Evolutionary conservation across 1,284 basidiomycete species (phyloP).

Genomic region (Vanrija sp.): DNA sequence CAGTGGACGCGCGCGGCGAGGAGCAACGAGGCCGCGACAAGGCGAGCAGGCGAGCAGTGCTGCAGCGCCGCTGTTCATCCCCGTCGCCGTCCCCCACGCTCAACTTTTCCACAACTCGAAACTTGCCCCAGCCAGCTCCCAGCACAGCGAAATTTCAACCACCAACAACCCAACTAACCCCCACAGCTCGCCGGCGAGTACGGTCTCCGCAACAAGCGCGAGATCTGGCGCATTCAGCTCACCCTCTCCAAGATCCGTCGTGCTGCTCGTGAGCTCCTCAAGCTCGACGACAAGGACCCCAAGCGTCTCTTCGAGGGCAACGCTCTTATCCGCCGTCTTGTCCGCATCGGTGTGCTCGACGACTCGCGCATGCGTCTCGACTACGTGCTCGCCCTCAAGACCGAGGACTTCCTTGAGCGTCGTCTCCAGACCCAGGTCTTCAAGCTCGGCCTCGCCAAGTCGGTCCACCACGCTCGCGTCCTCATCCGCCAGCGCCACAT

Average conservation of each 20-base stretch:
- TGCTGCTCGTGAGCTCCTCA: conserved; percentile 99
- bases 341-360: conserved; percentile 99
- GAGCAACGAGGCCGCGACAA: too few relatives aligned
- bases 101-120: background rate
- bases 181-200: conserved; percentile 94
- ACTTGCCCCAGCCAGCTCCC: background rate
- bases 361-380: conserved; percentile 98
- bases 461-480: conserved; percentile 97
- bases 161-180: conserved; percentile 1
- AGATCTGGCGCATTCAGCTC: conserved; percentile 99
- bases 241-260: conserved; percentile 98
- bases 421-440: conserved; percentile 99
- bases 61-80: background rate
- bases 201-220: conserved; percentile 99
- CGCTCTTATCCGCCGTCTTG: conserved; percentile 96
- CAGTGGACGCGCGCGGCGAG: too few relatives aligned
- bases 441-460: conserved; percentile 92
- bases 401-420: conserved; percentile 99
- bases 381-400: conserved; percentile 98
- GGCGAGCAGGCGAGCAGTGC: background rate
- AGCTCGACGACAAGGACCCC: conserved; percentile 99
- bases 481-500: conserved; percentile 85
- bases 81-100: background rate
- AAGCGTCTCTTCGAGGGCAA: conserved; percentile 99
- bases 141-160: background rate